These are phyloP conservation scores for Colletotrichum incanum DNA, from an alignment of 2,329 filamentous ascomycete genomes.

Conservation along the genomic window DNA sequence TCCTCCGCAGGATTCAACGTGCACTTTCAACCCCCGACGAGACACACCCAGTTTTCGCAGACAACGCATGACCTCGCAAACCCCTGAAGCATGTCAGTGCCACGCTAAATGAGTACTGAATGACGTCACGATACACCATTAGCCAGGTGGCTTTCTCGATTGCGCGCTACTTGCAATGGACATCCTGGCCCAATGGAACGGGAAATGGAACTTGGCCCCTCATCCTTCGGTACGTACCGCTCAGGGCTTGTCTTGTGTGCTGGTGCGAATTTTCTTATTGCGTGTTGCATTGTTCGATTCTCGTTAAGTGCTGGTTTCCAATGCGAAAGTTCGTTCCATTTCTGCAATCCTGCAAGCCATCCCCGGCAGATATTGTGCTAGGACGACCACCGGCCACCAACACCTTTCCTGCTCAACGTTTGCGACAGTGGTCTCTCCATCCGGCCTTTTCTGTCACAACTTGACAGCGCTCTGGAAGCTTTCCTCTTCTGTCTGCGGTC, in stretches of 20 bases:
- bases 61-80: constrained; percentile 35
- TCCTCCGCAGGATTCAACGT: neutral
- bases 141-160: constrained; percentile 18
- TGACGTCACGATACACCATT: constrained; percentile 33
- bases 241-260: neutral
- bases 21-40: neutral
- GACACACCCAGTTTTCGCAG: constrained; percentile 9
- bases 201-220: constrained; percentile 2
- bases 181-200: constrained; percentile 10
- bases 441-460: neutral
- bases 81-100: constrained; percentile 35
- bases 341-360: neutral
- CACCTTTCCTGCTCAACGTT: neutral
- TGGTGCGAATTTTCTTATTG: neutral
- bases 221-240: neutral
- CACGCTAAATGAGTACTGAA: constrained; percentile 17
- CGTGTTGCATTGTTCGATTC: neutral
- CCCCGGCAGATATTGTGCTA: neutral
- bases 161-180: neutral
- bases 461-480: constrained; percentile 31
- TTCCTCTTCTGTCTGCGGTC: constrained; percentile 22
- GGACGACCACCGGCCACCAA: too few relatives aligned
- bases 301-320: neutral
- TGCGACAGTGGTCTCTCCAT: neutral
- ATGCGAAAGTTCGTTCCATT: neutral